These are phyloP conservation scores for Eleusine indica DNA, from an alignment of 176 grass and related monocot genomes.

Conservation along the genomic window DNA sequence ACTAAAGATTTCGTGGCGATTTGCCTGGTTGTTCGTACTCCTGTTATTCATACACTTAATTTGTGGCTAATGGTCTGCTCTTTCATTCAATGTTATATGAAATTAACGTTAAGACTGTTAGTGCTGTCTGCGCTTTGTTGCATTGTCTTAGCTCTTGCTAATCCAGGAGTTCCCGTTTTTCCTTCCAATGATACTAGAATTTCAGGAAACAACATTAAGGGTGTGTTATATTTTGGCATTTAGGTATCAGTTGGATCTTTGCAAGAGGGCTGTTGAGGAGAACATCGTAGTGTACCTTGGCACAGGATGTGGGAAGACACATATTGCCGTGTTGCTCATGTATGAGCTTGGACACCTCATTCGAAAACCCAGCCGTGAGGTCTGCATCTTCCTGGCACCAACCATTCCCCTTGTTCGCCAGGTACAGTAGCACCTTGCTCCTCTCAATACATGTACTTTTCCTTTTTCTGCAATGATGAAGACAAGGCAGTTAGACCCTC, in stretches of 20 bases:
- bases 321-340: constrained; percentile 88
- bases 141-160: constrained; percentile 11
- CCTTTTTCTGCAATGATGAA: background rate
- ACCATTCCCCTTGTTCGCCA: constrained; percentile 83
- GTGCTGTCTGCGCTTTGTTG: background rate
- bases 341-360: constrained; percentile 81
- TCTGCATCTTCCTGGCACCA: constrained; percentile 87
- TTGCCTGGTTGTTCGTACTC: background rate
- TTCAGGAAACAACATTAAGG: background rate
- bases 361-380: constrained; percentile 68
- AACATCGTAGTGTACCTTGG: constrained; percentile 86
- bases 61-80: background rate
- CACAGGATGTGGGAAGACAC: constrained; percentile 94
- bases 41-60: background rate
- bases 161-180: constrained; percentile 10
- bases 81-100: background rate
- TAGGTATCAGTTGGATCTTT: constrained; percentile 89
- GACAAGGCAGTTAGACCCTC: background rate
- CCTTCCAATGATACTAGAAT: background rate
- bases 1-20: constrained; percentile 25
- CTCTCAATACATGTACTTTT: constrained; percentile 1
- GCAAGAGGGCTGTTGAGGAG: constrained; percentile 69
- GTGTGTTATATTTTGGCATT: constrained; percentile 20
- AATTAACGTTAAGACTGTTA: background rate
- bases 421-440: constrained; percentile 47